These are phyloP conservation scores for Phanerodontia chrysosporium DNA, from an alignment of 768 basidiomycete genomes.

Conservation along the genomic window DNA sequence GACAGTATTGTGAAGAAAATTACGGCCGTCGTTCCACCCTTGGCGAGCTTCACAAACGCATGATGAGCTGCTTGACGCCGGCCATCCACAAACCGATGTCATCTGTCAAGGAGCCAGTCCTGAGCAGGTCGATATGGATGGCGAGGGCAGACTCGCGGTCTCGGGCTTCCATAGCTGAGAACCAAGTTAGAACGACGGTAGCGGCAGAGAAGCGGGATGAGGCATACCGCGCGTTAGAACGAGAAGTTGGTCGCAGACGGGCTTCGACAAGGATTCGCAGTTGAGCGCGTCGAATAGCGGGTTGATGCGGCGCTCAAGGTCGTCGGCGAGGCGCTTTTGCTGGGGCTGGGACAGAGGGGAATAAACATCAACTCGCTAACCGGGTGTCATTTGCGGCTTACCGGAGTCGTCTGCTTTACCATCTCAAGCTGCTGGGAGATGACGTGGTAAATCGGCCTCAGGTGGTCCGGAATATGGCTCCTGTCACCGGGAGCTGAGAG, in stretches of 20 bases:
- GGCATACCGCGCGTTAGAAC: conserved; percentile 67
- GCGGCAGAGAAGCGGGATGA: neutral
- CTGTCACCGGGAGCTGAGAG: conserved; percentile 80
- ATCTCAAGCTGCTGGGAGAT: conserved; percentile 59
- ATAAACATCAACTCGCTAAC: conserved; percentile 2
- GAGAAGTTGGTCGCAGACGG: conserved; percentile 67
- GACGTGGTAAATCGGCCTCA: conserved; percentile 60
- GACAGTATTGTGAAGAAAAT: neutral
- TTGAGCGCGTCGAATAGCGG: conserved; percentile 90
- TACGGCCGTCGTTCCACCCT: neutral
- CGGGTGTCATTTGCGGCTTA: conserved; percentile 34
- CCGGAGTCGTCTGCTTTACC: conserved; percentile 73
- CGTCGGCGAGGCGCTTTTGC: conserved; percentile 81
- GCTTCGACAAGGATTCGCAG: conserved; percentile 72
- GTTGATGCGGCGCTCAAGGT: conserved; percentile 82
- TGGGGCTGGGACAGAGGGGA: conserved; percentile 46
- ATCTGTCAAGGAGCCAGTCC: conserved; percentile 71
- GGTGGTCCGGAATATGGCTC: conserved; percentile 79
- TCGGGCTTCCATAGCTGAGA: conserved; percentile 71
- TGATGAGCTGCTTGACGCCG: conserved; percentile 83
- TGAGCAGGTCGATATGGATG: conserved; percentile 84
- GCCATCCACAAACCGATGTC: conserved; percentile 89
- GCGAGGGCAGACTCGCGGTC: conserved; percentile 76
- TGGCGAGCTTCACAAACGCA: conserved; percentile 43
- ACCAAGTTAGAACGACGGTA: neutral